phyloP scores from a whole-genome alignment of 805 yeast genomes.

The Kodamaea kaohsiungensis region DNA sequence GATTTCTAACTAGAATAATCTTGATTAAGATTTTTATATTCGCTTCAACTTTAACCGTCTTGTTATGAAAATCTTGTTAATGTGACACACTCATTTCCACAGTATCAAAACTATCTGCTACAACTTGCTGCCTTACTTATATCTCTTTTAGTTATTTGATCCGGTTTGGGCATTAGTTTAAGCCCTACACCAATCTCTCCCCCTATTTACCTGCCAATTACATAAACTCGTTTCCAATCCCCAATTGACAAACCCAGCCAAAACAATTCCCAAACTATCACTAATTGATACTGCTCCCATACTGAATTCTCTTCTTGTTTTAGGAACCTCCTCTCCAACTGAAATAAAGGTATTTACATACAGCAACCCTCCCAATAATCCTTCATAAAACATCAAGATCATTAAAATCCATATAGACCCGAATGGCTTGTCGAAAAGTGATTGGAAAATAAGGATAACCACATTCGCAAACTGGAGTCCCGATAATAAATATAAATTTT shows the following conservation, averaged over 20 bases:
- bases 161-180: background rate
- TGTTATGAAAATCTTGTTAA: too few species aligned
- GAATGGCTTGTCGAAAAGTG: slow-evolving; percentile 56
- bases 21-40: too few species aligned
- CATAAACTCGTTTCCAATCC: slow-evolving; percentile 77
- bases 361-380: slow-evolving; percentile 86
- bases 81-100: too few species aligned
- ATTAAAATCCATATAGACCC: slow-evolving; percentile 64
- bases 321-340: slow-evolving; percentile 59
- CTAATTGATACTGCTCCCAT: slow-evolving; percentile 83
- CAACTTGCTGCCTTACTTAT: too few species aligned
- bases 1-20: too few species aligned
- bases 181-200: slow-evolving; percentile 72
- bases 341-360: slow-evolving; percentile 86
- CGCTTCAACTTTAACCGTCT: too few species aligned
- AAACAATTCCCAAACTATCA: slow-evolving; percentile 79
- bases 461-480: slow-evolving; percentile 68
- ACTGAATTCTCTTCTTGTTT: slow-evolving; percentile 53
- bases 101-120: too few species aligned
- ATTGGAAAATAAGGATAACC: slow-evolving; percentile 58
- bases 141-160: too few species aligned
- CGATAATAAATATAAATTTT: slow-evolving; percentile 60
- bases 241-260: slow-evolving; percentile 77
- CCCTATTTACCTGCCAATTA: slow-evolving; percentile 63
- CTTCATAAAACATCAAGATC: slow-evolving; percentile 76